Percentiles rank a stretch among this genome's conserved stretches.
phyloP scores from a whole-genome alignment of 805 yeast genomes.

The Schizosaccharomyces japonicus region DNA sequence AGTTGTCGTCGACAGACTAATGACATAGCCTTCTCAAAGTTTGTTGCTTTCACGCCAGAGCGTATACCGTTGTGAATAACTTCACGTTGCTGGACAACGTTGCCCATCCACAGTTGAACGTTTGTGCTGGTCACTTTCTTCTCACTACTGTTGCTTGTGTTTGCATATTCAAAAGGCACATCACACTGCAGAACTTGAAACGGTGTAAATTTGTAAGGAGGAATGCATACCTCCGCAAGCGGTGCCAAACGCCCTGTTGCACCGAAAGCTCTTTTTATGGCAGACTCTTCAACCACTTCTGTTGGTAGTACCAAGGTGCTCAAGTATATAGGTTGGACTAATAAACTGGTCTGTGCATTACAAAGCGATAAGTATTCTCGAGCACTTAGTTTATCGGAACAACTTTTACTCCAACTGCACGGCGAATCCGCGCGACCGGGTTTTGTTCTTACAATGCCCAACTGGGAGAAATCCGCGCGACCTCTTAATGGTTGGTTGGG shows the following conservation, averaged over 20 bases:
- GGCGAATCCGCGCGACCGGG: conserved; percentile 4
- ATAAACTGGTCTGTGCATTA: not conserved
- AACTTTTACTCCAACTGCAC: not conserved
- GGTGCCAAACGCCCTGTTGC: not conserved
- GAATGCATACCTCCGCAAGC: not conserved
- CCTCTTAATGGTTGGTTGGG: not conserved
- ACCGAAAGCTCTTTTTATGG: not conserved
- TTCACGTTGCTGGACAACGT: not conserved
- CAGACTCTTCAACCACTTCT: not conserved
- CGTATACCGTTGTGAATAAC: not conserved
- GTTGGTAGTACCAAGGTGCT: not conserved
- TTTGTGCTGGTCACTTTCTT: not conserved
- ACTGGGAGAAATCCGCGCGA: not conserved
- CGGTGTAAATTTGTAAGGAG: not conserved
- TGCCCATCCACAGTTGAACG: not conserved
- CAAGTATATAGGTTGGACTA: not conserved
- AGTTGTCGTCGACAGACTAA: not conserved
- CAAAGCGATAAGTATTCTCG: not conserved
- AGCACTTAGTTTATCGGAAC: not conserved
- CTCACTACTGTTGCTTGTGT: not conserved
- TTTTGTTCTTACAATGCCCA: conserved; percentile 3
- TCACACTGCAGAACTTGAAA: not conserved
- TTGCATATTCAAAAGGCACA: not conserved
- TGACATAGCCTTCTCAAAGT: not conserved
- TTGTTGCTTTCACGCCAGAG: not conserved